phyloP scores from a whole-genome alignment of 176 grass and related monocot genomes.

The Guadua angustifolia region DNA sequence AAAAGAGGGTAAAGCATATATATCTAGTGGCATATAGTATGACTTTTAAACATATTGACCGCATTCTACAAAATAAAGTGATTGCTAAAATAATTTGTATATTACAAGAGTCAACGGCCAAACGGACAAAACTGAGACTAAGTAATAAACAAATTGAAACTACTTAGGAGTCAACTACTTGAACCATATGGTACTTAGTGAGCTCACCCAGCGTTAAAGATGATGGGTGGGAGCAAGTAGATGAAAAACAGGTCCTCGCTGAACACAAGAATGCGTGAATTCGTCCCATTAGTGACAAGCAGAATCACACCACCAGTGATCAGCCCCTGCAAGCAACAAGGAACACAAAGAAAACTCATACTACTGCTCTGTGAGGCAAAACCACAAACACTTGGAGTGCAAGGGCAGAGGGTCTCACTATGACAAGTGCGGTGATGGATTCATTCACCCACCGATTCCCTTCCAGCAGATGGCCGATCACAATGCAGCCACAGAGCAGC shows the following conservation, averaged over 20 bases:
- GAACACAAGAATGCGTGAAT: conserved; percentile 78
- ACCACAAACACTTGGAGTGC: background rate
- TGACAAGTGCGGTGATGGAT: conserved; percentile 76
- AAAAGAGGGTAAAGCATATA: too few species aligned
- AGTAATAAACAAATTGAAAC: too few species aligned
- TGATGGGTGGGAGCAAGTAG: conserved; percentile 94
- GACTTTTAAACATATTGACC: too few species aligned
- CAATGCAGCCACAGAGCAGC: conserved; percentile 87
- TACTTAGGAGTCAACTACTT: background rate
- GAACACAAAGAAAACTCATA: background rate
- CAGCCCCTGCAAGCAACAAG: conserved; percentile 58
- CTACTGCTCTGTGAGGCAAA: conserved; percentile 22
- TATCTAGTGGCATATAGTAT: too few species aligned
- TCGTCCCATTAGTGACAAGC: conserved; percentile 53
- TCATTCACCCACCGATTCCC: conserved; percentile 92
- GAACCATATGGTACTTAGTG: conserved; percentile 5
- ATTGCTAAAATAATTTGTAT: too few species aligned
- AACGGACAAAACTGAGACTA: too few species aligned
- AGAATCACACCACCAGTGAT: conserved; percentile 78
- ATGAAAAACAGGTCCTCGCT: conserved; percentile 95
- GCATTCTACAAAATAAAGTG: too few species aligned
- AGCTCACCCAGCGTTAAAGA: conserved; percentile 95
- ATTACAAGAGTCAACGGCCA: too few species aligned
- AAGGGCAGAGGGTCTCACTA: conserved; percentile 45
- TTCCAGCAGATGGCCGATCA: conserved; percentile 89